Base-by-base conservation (phyloP, 2,329 filamentous ascomycete genomes). In the Emergomyces orientalis region DNA sequence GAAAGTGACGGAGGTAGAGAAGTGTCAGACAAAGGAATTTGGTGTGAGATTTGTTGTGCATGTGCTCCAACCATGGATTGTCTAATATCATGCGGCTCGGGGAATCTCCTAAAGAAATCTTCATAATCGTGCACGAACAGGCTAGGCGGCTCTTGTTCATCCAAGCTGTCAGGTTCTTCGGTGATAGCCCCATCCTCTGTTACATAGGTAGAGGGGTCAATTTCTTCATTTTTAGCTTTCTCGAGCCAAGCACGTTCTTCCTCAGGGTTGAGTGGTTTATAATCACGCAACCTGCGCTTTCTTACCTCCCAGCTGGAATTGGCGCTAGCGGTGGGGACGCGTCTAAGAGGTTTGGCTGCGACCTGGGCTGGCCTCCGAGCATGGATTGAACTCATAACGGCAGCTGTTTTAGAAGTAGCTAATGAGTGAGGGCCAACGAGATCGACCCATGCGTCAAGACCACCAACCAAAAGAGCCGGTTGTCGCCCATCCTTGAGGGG, bases 171-270 rank as follows among this genome's bases (percentile, higher is more conserved):
- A 27, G 75, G 72, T 57, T 78, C 77, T 63, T 78, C 72, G 60
- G 69, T 69, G 60, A 76, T 66, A 62, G 75, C 71, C 67, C 69
- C 68, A 63, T 70, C 68, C 79, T 81, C 72, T 57, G 76, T 66
- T 17, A 71, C 63, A 65, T 79, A 78, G 14, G 71, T 73, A 43
- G 68, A 72, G 0, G 77, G 71, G 39, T 78, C 75, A 19, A 86
- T 80, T 64, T 85, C 81, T 68, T 92, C 88, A 51, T 84, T 84
- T 64, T 86, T 83, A 2, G 94, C 84, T 64, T 85, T 86, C 66
- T 91, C 87, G 70, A 92, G 84, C 89, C 91, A 97, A 52, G 84
- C 84, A 63, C 84, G 85, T 66, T 94, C 86, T 72, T 97, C 93
- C 65, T 93, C 89, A 5, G 86, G 84, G 65, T 90, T 88, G 58